These are phyloP conservation scores for Talaromyces adpressus DNA, from an alignment of 495 filamentous ascomycete genomes.

Conservation along the genomic window DNA sequence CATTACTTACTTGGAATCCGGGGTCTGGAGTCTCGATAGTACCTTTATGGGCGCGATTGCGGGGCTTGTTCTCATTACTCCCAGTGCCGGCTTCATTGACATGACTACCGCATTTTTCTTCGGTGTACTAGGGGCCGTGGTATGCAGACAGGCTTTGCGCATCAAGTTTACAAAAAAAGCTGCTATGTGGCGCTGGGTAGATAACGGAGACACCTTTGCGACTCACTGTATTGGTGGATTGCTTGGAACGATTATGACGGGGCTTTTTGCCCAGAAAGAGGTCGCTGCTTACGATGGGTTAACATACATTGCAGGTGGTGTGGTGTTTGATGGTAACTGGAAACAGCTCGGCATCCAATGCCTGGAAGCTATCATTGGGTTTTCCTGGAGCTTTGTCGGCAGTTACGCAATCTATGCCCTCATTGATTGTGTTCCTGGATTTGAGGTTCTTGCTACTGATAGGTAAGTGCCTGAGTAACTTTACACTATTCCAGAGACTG, in stretches of 20 bases:
- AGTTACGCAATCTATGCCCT: slow-evolving; percentile 22
- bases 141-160: slow-evolving; percentile 39
- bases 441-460: slow-evolving; percentile 25
- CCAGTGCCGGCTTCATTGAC: slow-evolving; percentile 38
- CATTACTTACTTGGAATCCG: slow-evolving; percentile 36
- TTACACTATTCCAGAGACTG: neutral
- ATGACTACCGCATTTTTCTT: slow-evolving; percentile 37
- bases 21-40: slow-evolving; percentile 39
- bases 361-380: slow-evolving; percentile 32
- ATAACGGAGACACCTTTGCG: slow-evolving; percentile 40
- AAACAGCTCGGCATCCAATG: slow-evolving; percentile 48
- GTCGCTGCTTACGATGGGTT: slow-evolving; percentile 36
- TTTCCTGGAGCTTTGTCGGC: slow-evolving; percentile 29
- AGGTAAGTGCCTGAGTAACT: slow-evolving; percentile 15
- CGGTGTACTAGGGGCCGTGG: slow-evolving; percentile 31
- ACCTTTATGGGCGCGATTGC: slow-evolving; percentile 46
- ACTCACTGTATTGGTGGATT: slow-evolving; percentile 40
- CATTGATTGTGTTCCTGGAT: slow-evolving; percentile 27
- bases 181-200: slow-evolving; percentile 28
- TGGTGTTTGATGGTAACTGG: slow-evolving; percentile 44
- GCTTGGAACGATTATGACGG: slow-evolving; percentile 29
- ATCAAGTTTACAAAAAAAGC: slow-evolving; percentile 40
- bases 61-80: slow-evolving; percentile 44
- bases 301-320: slow-evolving; percentile 29
- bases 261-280: slow-evolving; percentile 28